phyloP scores from a whole-genome alignment of 2,329 filamentous ascomycete genomes.

The Penicillium sp. region DNA sequence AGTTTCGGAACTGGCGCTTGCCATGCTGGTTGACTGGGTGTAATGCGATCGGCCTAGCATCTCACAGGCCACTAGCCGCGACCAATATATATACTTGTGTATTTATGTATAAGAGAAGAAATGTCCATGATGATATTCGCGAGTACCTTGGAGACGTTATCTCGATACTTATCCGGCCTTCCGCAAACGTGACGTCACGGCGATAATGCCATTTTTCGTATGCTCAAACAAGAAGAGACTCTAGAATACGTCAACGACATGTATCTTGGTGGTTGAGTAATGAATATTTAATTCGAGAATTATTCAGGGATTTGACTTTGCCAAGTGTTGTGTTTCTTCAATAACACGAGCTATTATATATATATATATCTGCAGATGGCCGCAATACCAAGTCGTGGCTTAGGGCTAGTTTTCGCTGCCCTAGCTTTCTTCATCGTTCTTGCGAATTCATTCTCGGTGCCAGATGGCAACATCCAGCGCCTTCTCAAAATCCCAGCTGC shows the following conservation, averaged over 20 bases:
- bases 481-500: slow-evolving; percentile 26
- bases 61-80: background rate
- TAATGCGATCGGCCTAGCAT: too few relatives aligned
- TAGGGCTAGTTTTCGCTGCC: background rate
- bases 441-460: slow-evolving; percentile 15
- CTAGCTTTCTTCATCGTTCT: background rate
- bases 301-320: background rate
- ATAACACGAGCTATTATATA: background rate
- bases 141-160: too few relatives aligned
- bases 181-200: background rate
- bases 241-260: background rate
- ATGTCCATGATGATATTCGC: too few relatives aligned
- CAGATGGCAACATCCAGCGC: slow-evolving; percentile 27
- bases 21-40: background rate
- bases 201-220: background rate
- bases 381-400: background rate
- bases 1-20: background rate
- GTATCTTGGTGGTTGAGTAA: too few relatives aligned
- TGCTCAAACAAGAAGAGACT: background rate
- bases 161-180: background rate
- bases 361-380: background rate
- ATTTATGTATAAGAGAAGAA: background rate
- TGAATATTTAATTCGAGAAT: background rate
- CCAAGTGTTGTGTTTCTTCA: background rate
- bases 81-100: background rate